Base-by-base conservation (phyloP, 2,329 filamentous ascomycete species). In the Eurotiales sp. region DNA sequence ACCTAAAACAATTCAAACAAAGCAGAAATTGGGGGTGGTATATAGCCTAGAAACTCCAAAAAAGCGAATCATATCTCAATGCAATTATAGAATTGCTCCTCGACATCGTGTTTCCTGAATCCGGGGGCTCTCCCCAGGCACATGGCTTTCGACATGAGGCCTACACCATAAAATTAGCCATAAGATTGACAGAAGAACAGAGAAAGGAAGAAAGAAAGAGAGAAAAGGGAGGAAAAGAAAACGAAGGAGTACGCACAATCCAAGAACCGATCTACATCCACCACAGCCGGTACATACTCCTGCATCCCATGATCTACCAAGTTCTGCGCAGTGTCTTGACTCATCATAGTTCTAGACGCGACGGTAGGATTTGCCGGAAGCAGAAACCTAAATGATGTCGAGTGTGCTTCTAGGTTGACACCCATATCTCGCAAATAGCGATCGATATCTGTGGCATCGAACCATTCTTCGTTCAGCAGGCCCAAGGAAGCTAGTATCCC, bases 371-470 rank as follows among this genome's bases (percentile, higher is more conserved):
- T 48, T 12, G 36, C 46, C 6, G 49, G 49, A 8, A 45, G n/a
- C 4, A 14, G 23, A 8, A 50, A 54, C 29, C 41, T 19, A 7
- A 19, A 40, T 3, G 25, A 34, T 6, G 41, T 42, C 25, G 36
- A 46, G 23, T 50, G 48, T 1, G 21, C 46, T 15, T 46, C 42
- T 12, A 50, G 12, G 3, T 19, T 17, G n/a, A 57, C 50, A 2
- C 52, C 52, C 41, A 50, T 51, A 8, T 47, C 48, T 11, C 47
- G 29, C 29, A 59, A 25, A 41, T 54, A 59, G 8, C 55, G 54
- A 27, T 61, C 58, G 2, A 61, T 41, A 45, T 61, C 59, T 39
- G 55, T 50, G 10, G 53, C 46, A 44, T 61, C 59, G 29, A 58
- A 59, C 59, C 59, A 61, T 19, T 59, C 52, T 3, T 50, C 44